phyloP scores from a whole-genome alignment of 371 early-diverging fungal species.

The Mortierella sp. region DNA sequence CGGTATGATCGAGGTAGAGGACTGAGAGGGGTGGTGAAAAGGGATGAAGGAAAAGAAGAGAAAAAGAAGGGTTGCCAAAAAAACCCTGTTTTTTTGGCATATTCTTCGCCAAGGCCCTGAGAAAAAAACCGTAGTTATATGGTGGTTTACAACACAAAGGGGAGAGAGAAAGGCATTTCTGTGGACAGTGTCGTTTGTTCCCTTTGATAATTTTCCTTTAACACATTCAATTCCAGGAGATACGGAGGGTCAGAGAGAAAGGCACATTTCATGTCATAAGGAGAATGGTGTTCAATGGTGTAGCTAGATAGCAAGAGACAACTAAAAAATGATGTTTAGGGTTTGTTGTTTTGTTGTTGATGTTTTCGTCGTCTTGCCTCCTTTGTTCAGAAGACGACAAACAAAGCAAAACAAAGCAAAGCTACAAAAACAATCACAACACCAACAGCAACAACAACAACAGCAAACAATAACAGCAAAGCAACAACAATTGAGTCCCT shows the following conservation, averaged over 20 bases:
- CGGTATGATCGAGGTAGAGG: not conserved
- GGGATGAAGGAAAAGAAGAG: not conserved
- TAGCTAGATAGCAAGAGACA: not conserved
- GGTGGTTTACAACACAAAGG: not conserved
- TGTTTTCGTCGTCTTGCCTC: no score
- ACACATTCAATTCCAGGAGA: not conserved
- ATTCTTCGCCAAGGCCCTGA: not conserved
- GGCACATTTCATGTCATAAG: not conserved
- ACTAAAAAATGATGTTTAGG: not conserved
- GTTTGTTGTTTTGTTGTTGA: not conserved
- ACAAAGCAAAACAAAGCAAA: no score
- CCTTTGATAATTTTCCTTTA: not conserved
- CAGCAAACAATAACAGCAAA: no score
- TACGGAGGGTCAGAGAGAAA: not conserved
- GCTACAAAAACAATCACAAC: no score
- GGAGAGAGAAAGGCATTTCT: not conserved
- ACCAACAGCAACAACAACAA: no score
- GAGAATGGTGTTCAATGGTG: not conserved
- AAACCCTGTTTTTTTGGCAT: not conserved
- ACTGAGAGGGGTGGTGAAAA: not conserved
- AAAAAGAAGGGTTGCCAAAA: not conserved
- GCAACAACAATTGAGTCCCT: not conserved
- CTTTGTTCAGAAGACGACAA: no score
- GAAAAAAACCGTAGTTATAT: not conserved
- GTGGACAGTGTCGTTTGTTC: not conserved